Evolutionary conservation across 2,329 filamentous ascomycete genomes (phyloP).

Genomic region (Chaetomium olivaceum): DNA sequence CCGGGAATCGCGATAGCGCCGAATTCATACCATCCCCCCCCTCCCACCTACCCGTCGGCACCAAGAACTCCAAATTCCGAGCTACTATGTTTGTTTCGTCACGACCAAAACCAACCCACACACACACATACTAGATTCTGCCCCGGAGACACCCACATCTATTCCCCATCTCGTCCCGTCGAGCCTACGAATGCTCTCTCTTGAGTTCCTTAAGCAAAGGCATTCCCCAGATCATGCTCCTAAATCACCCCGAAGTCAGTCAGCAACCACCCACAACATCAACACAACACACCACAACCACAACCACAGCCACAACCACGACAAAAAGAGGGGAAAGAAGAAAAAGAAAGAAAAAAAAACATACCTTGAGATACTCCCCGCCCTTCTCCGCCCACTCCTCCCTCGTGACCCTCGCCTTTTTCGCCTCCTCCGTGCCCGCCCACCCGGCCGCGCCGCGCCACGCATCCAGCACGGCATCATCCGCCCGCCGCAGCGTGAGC

Average conservation of each 20-base stretch:
- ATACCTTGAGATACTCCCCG: slow-evolving; percentile 84
- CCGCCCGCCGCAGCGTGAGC: slow-evolving; percentile 71
- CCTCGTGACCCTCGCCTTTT: slow-evolving; percentile 67
- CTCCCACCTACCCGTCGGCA: not conserved
- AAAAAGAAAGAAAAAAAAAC: slow-evolving; percentile 32
- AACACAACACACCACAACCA: not conserved
- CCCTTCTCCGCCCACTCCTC: slow-evolving; percentile 93
- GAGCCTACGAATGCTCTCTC: too few species aligned
- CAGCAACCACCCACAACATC: not conserved
- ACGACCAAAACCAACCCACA: not conserved
- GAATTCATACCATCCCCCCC: not conserved
- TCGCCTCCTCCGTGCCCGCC: slow-evolving; percentile 64
- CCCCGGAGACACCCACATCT: not conserved
- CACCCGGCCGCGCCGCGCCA: slow-evolving; percentile 92
- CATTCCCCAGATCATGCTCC: slow-evolving; percentile 68
- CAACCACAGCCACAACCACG: not conserved
- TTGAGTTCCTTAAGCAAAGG: slow-evolving; percentile 36
- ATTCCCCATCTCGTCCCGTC: not conserved
- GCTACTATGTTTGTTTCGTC: not conserved
- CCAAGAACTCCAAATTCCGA: not conserved
- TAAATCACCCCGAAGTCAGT: slow-evolving; percentile 34
- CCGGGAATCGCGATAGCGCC: not conserved
- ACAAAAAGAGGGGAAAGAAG: slow-evolving; percentile 7
- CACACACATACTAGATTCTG: not conserved
- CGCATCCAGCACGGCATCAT: slow-evolving; percentile 78